Percentiles rank a stretch among this genome's conserved stretches.
Conservation (phyloP, 2,329 filamentous ascomycete genomes). For the Phialocephala subalpina region DNA sequence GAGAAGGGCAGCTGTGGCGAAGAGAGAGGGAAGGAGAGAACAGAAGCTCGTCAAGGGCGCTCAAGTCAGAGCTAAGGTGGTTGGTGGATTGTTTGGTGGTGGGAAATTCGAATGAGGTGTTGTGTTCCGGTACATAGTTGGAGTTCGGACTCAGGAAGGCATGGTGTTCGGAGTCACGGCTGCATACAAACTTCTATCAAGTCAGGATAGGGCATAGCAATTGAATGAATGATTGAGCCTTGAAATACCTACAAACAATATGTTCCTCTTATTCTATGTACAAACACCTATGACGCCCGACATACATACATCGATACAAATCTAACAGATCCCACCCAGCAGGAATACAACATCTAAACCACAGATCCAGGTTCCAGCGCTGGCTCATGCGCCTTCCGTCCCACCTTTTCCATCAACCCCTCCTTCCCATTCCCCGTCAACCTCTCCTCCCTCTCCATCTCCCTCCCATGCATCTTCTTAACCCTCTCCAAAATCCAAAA, state of each 20-base stretch:
- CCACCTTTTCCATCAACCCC: constrained; percentile 35
- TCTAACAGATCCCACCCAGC: neutral
- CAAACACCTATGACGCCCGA: neutral
- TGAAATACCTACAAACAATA: neutral
- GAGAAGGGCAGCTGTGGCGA: constrained; percentile 59
- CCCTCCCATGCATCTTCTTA: constrained; percentile 37
- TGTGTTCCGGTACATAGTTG: constrained; percentile 7
- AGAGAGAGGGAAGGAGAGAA: constrained; percentile 65
- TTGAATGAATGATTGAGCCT: neutral
- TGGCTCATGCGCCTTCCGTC: constrained; percentile 31
- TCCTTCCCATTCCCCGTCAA: constrained; percentile 18
- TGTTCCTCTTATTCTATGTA: neutral
- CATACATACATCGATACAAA: neutral
- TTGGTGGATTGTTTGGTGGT: constrained; percentile 65
- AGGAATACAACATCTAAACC: constrained; percentile 24
- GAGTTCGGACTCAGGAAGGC: constrained; percentile 9
- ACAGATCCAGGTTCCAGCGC: constrained; percentile 36
- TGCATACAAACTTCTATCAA: neutral
- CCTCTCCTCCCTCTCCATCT: constrained; percentile 28
- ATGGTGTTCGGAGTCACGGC: neutral
- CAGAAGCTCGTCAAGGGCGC: constrained; percentile 65
- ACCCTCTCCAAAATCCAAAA: constrained; percentile 37
- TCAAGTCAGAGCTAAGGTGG: constrained; percentile 61
- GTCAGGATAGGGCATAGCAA: neutral
- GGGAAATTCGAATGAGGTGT: constrained; percentile 56